Conservation (phyloP, 1,139 yeast species). For the Entelexis paramagnoliae region DNA sequence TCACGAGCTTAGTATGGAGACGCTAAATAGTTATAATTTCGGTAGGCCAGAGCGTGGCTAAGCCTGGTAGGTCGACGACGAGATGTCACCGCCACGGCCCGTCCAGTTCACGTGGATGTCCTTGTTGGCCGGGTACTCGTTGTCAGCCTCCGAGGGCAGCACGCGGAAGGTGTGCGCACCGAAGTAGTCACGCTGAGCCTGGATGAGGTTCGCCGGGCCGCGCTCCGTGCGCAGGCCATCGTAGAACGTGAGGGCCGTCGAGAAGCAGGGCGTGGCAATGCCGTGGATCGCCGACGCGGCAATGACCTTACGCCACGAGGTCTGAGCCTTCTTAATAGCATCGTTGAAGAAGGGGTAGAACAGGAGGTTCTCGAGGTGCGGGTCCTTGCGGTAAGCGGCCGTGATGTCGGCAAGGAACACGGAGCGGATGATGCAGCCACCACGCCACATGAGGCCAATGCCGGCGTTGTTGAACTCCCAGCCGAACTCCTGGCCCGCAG, state of each 20-base stretch:
- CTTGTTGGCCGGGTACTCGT: slow-evolving; percentile 61
- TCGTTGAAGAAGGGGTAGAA: slow-evolving; percentile 90
- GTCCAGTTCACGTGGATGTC: slow-evolving; percentile 98
- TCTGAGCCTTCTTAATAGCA: slow-evolving; percentile 88
- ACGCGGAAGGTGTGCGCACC: slow-evolving; percentile 99
- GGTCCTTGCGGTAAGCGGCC: slow-evolving; percentile 86
- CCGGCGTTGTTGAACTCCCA: slow-evolving; percentile 98
- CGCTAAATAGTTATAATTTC: background rate
- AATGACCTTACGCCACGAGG: slow-evolving; percentile 87
- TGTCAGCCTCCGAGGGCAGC: slow-evolving; percentile 74
- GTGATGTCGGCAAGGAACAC: slow-evolving; percentile 97
- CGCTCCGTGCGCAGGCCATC: slow-evolving; percentile 96
- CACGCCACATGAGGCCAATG: slow-evolving; percentile 99
- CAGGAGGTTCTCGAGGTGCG: slow-evolving; percentile 87
- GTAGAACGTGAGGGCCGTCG: slow-evolving; percentile 94
- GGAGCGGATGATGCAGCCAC: slow-evolving; percentile 99
- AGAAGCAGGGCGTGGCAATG: slow-evolving; percentile 94
- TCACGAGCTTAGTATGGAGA: background rate
- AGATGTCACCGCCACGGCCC: slow-evolving; percentile 95
- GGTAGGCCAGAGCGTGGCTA: slow-evolving; percentile 31
- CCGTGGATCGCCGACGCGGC: slow-evolving; percentile 73
- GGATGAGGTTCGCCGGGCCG: slow-evolving; percentile 95
- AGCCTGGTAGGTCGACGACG: slow-evolving; percentile 91
- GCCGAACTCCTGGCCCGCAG: slow-evolving; percentile 93
- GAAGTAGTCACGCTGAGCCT: slow-evolving; percentile 99